Conservation (phyloP, 2,329 filamentous ascomycete species). For the Drechmeria coniospora region DNA sequence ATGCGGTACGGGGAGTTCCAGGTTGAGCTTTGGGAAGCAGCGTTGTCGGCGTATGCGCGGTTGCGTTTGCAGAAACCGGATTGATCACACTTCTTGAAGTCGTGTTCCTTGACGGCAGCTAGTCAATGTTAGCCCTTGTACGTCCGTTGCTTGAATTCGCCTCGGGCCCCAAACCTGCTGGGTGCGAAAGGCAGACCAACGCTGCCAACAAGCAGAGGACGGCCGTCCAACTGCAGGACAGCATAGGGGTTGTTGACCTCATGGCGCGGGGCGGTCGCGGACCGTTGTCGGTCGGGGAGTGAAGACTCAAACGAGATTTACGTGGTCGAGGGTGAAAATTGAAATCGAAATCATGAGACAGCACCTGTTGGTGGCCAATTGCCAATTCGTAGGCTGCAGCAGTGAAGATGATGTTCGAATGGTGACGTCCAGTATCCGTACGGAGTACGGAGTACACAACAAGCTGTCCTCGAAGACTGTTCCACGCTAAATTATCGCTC, state of each 20-base stretch:
- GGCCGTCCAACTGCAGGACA: constrained; percentile 49
- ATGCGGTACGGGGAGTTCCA: constrained; percentile 77
- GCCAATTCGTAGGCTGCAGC: no score
- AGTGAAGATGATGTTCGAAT: no score
- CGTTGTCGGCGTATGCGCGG: constrained; percentile 72
- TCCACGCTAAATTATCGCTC: no score
- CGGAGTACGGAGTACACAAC: no score
- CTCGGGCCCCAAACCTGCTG: constrained; percentile 39
- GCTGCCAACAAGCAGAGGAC: constrained; percentile 43
- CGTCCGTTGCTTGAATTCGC: background rate
- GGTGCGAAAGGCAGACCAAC: constrained; percentile 44
- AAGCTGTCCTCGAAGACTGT: no score
- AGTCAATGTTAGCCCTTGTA: background rate
- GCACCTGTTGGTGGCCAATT: background rate
- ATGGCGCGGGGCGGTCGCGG: constrained; percentile 20
- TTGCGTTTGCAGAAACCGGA: constrained; percentile 97
- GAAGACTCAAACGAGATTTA: no score
- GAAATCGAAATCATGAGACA: constrained; percentile 1
- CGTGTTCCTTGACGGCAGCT: constrained; percentile 85
- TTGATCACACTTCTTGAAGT: constrained; percentile 93
- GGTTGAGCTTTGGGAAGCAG: constrained; percentile 42
- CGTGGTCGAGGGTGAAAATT: no score
- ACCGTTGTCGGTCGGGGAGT: no score
- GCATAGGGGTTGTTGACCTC: constrained; percentile 31
- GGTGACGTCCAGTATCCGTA: no score